Conservation (phyloP, 2,329 filamentous ascomycete species). For the Colletotrichum musicola region DNA sequence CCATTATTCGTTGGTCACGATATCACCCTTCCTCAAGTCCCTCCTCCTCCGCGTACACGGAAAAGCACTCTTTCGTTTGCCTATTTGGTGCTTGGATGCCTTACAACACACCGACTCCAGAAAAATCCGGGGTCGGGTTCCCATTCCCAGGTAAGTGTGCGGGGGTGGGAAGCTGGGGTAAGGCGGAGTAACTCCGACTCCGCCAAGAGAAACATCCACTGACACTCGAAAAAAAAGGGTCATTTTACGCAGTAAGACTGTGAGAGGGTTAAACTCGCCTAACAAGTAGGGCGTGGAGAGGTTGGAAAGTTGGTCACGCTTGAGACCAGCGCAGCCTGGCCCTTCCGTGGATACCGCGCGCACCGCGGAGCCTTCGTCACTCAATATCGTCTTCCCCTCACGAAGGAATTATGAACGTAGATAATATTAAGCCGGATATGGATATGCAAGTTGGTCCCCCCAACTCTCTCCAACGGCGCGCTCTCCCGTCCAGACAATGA, state of each 20-base stretch:
- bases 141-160: conserved; percentile 16
- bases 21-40: no score
- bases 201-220: not conserved
- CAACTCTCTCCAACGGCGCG: not conserved
- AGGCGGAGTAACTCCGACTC: conserved; percentile 29
- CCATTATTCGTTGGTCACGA: not conserved
- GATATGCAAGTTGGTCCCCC: no score
- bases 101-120: conserved; percentile 6
- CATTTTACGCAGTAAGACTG: not conserved
- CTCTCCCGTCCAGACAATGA: conserved; percentile 1
- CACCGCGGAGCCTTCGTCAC: no score
- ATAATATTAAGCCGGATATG: no score
- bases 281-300: no score
- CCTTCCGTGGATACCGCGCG: no score
- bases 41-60: not conserved
- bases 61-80: conserved; percentile 5
- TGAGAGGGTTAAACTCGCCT: no score
- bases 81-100: no score
- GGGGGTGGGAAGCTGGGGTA: conserved; percentile 26
- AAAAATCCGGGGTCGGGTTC: conserved; percentile 26
- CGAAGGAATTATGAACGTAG: no score
- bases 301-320: no score
- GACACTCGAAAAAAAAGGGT: not conserved
- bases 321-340: no score
- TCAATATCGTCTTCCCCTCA: not conserved